Base-by-base conservation (phyloP, 257 asterid genomes). In the Cynanchum wilfordii region DNA sequence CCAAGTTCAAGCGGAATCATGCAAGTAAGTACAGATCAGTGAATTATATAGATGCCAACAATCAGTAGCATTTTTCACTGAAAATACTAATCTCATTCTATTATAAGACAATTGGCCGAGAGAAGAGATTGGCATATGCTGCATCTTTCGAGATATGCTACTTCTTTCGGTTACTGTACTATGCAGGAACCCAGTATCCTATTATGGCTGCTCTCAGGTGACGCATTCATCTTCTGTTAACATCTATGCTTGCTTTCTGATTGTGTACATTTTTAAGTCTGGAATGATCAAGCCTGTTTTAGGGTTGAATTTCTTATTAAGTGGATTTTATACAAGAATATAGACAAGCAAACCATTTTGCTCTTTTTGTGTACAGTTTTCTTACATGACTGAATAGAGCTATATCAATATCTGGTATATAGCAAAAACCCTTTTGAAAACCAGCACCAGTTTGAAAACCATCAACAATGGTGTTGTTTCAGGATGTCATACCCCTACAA, bases 171-270 rank as follows among this genome's bases (percentile, higher is more conserved):
- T 84, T 94, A 60, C 93, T 94, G 70, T 94, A 91, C 71, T 91
- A 91, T 79, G 79, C 89, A 11, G 97, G 98, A 78, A 91, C 98
- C 30, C 98, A 91, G 76, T 94, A 88, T 80, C 98, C 97, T 20
- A 94, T 94, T 70, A 91, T 94, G 98, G 98, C 87, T 64, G 98
- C 97, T 69, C 98, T 94, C 85, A 88, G 97, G 98, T 94, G 68
- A 76, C 80, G 68, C 75, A 73, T 7, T 20, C 67, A 6, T 15
- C 47, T 30, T 72, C 29, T 66, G 71, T 73, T 25, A 68, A 47
- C 11, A 56, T 22, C 29, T 22, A 3, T 56, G 15, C 36, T 0
- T 63, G 22, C 68, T 64, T 64, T 62, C 24, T 30, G 45, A 16
- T 29, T 33, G 45, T 62, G 12, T 24, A 29, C 4, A 47, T 30